These are phyloP conservation scores for Cucurbita pepo DNA, from an alignment of 306 rosid genomes.

Conservation along the genomic window DNA sequence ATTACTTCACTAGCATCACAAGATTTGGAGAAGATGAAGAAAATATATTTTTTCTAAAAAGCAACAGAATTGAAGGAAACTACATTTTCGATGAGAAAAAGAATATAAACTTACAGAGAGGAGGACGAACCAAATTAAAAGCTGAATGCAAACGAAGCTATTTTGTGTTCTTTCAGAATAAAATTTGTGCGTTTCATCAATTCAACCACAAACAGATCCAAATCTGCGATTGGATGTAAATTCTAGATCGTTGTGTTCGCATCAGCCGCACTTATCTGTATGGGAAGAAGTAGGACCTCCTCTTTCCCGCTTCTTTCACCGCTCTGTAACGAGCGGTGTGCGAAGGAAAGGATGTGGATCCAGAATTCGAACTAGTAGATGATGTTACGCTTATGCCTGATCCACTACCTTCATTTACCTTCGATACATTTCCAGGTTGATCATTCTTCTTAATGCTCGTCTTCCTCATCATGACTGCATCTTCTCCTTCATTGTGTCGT, in stretches of 20 bases:
- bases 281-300: neutral
- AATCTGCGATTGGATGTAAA: neutral
- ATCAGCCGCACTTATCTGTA: neutral
- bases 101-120: neutral
- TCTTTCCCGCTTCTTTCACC: neutral
- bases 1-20: neutral
- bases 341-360: neutral
- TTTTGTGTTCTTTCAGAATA: neutral
- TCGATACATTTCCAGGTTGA: neutral
- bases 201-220: neutral
- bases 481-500: conserved; percentile 42
- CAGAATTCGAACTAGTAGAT: neutral
- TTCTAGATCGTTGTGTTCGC: neutral
- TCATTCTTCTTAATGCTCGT: conserved; percentile 9
- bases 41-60: too few relatives aligned
- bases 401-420: neutral
- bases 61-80: neutral
- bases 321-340: neutral
- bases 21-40: neutral
- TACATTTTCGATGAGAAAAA: neutral
- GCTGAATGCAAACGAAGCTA: neutral
- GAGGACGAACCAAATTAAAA: neutral
- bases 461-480: conserved; percentile 5
- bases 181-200: neutral
- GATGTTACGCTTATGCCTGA: neutral